A percentile compares a stretch with the other conserved stretches of the same genome.
These are phyloP conservation scores for Cercophora newfieldiana DNA, from an alignment of 495 filamentous ascomycete species.

Conservation along the genomic window DNA sequence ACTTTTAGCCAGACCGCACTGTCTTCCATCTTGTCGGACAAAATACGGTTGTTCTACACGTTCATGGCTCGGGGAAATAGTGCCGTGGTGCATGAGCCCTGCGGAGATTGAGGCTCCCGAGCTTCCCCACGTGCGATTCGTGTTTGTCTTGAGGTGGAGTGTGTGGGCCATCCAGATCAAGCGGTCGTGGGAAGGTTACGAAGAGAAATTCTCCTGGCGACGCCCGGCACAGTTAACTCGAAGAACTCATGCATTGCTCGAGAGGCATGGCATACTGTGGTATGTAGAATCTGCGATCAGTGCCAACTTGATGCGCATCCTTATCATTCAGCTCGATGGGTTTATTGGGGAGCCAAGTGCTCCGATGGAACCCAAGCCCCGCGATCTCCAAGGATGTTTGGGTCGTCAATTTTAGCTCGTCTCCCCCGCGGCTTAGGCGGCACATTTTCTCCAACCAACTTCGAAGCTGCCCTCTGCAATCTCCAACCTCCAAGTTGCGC, in stretches of 20 bases:
- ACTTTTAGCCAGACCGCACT: not conserved
- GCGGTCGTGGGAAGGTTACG: not conserved
- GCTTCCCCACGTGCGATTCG: not conserved
- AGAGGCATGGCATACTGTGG: not conserved
- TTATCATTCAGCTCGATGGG: not conserved
- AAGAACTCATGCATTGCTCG: not conserved
- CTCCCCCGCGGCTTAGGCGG: not conserved
- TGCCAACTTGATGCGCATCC: not conserved
- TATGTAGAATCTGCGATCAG: not conserved
- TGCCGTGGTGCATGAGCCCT: not conserved
- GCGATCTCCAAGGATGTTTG: not conserved
- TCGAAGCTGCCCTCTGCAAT: not conserved
- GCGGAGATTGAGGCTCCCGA: not conserved
- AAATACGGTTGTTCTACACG: not conserved
- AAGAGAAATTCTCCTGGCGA: not conserved
- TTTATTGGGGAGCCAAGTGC: not conserved
- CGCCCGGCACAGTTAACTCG: not conserved
- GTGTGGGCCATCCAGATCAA: not conserved
- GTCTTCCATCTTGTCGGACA: not conserved
- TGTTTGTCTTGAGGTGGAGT: not conserved
- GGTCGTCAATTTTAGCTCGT: constrained; percentile 11
- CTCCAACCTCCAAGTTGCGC: constrained; percentile 1
- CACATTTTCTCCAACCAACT: constrained; percentile 9
- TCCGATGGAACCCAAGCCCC: constrained; percentile 3
- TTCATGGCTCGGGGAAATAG: not conserved